Conservation (phyloP, 225 moss, liverwort and hornwort species). For the Climacium dendroides region DNA sequence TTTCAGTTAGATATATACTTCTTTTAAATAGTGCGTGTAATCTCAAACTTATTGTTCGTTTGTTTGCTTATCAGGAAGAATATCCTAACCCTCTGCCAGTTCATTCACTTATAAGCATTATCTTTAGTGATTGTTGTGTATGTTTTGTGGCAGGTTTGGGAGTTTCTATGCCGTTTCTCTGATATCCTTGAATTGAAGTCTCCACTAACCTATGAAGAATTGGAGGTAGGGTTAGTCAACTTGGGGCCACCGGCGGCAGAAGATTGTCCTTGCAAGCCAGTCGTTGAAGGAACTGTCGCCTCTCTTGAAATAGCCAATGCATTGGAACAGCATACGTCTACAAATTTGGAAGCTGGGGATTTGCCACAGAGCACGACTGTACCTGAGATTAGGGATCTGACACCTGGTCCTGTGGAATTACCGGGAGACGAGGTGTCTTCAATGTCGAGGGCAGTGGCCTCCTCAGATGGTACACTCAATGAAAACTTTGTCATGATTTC, state of each 20-base stretch:
- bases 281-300: not conserved
- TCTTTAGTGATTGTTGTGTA: not conserved
- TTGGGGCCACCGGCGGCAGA: conserved; percentile 25
- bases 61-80: not conserved
- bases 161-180: conserved; percentile 86
- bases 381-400: not conserved
- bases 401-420: not conserved
- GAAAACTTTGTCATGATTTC: conserved; percentile 47
- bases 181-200: conserved; percentile 57
- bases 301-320: not conserved
- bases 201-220: conserved; percentile 54
- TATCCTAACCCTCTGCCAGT: not conserved
- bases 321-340: not conserved
- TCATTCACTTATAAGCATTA: not conserved
- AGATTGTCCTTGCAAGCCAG: not conserved
- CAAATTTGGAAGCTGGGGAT: not conserved
- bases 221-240: conserved; percentile 65
- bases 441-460: conserved; percentile 23
- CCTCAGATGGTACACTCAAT: conserved; percentile 30
- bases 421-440: not conserved
- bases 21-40: not conserved
- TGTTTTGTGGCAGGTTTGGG: conserved; percentile 67
- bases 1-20: not conserved
- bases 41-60: not conserved
- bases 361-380: not conserved